These are phyloP conservation scores for Colletotrichum somersetense DNA, from an alignment of 2,329 filamentous ascomycete genomes.

Conservation along the genomic window DNA sequence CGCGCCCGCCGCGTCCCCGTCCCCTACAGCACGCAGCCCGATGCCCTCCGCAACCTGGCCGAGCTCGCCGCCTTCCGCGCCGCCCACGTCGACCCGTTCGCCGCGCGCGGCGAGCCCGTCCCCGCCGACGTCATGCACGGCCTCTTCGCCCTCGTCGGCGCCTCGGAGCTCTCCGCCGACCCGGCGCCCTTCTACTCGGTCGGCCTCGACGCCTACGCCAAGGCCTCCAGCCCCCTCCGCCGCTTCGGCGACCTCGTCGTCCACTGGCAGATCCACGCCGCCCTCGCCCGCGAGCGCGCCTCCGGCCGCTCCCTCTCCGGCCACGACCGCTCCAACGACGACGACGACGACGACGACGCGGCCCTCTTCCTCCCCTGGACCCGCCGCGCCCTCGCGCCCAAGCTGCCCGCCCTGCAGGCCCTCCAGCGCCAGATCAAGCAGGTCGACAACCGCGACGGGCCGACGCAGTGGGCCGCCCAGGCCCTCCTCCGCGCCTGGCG, in stretches of 20 bases:
- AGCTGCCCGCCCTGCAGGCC: constrained; percentile 64
- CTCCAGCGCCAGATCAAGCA: constrained; percentile 64
- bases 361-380: constrained; percentile 60
- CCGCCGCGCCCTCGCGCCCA: constrained; percentile 54
- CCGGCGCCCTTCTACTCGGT: constrained; percentile 69
- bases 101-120: constrained; percentile 50
- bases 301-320: constrained; percentile 44
- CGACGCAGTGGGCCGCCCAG: constrained; percentile 68
- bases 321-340: constrained; percentile 45
- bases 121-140: constrained; percentile 50
- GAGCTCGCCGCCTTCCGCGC: constrained; percentile 54
- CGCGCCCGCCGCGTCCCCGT: constrained; percentile 67
- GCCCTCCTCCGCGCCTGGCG: constrained; percentile 72
- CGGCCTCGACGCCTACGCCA: constrained; percentile 71
- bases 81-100: constrained; percentile 54
- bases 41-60: constrained; percentile 53
- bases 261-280: constrained; percentile 76
- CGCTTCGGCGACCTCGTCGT: constrained; percentile 72
- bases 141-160: constrained; percentile 58
- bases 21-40: constrained; percentile 67
- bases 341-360: constrained; percentile 40
- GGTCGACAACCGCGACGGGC: constrained; percentile 58
- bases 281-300: constrained; percentile 62
- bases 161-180: constrained; percentile 63
- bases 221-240: constrained; percentile 75